phyloP scores from a whole-genome alignment of 257 asterid genomes.

The Vinca minor region DNA sequence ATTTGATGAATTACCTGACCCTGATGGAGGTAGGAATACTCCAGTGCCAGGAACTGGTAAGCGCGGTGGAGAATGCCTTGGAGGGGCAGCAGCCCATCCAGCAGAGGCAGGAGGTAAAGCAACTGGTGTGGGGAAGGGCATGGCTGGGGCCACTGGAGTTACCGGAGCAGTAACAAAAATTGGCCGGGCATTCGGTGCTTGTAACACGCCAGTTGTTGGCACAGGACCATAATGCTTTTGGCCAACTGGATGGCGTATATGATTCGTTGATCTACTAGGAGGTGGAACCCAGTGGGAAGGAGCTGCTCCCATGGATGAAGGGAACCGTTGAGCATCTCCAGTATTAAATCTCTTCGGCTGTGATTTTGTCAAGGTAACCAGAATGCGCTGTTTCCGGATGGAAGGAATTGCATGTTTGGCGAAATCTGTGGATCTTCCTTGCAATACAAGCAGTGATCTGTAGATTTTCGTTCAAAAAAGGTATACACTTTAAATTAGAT shows the following conservation, averaged over 20 bases:
- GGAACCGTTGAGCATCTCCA: conserved; percentile 25
- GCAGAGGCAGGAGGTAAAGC: conserved; percentile 42
- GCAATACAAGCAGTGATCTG: conserved; percentile 65
- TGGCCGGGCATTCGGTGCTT: conserved; percentile 34
- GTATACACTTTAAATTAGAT: background rate
- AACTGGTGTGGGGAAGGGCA: conserved; percentile 51
- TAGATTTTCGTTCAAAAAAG: conserved; percentile 11
- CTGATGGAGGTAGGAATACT: conserved; percentile 71
- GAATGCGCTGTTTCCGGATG: conserved; percentile 51
- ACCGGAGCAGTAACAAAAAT: conserved; percentile 43
- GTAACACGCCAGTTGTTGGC: conserved; percentile 36
- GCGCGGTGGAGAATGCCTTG: conserved; percentile 53
- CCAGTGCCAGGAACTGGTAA: conserved; percentile 79
- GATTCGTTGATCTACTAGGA: conserved; percentile 48
- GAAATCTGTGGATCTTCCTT: conserved; percentile 64
- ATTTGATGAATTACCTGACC: conserved; percentile 38
- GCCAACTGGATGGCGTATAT: conserved; percentile 32
- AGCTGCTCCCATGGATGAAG: conserved; percentile 25
- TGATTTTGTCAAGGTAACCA: conserved; percentile 55
- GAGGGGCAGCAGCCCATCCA: conserved; percentile 47
- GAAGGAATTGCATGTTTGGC: conserved; percentile 65
- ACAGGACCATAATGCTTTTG: conserved; percentile 41
- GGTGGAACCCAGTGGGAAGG: conserved; percentile 57
- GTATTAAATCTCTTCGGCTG: conserved; percentile 40
- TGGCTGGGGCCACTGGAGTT: conserved; percentile 39